phyloP scores from a whole-genome alignment of 306 rosid genomes.

The Cucumis cinereus region DNA sequence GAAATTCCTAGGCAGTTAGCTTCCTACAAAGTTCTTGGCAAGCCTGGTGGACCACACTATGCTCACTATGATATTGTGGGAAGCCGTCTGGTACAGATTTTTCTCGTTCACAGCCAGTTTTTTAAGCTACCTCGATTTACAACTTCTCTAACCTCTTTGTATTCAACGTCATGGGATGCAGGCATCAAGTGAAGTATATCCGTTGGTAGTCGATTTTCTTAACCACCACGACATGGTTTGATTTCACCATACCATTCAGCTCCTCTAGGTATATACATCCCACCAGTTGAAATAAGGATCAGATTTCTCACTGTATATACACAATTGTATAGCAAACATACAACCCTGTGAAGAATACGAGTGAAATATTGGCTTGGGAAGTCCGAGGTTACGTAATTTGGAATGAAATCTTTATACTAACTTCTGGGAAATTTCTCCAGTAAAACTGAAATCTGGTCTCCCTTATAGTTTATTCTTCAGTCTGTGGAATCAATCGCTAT shows the following conservation, averaged over 20 bases:
- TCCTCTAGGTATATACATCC: neutral
- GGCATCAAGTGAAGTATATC: conserved; percentile 65
- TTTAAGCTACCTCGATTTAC: neutral
- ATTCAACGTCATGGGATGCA: conserved; percentile 23
- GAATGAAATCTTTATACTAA: neutral
- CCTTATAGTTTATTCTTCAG: neutral
- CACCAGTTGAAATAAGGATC: neutral
- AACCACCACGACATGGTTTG: conserved; percentile 47
- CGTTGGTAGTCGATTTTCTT: conserved; percentile 56
- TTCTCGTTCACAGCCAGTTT: neutral
- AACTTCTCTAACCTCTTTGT: neutral
- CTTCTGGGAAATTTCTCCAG: neutral
- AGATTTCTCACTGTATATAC: neutral
- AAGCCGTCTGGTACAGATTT: conserved; percentile 50
- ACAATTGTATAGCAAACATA: neutral
- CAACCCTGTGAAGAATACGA: neutral
- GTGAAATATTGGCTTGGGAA: neutral
- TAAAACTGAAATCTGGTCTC: neutral
- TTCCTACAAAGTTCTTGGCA: conserved; percentile 66
- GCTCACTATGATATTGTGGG: conserved; percentile 92
- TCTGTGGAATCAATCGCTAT: neutral
- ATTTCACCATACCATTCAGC: neutral
- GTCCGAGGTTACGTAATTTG: neutral
- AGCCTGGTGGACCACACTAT: conserved; percentile 69
- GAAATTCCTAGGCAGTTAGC: conserved; percentile 48